Evolutionary conservation across 805 yeast species (phyloP), one percentile per base, ranked within the genome.

Genomic region (Tetrapisispora phaffii): DNA sequence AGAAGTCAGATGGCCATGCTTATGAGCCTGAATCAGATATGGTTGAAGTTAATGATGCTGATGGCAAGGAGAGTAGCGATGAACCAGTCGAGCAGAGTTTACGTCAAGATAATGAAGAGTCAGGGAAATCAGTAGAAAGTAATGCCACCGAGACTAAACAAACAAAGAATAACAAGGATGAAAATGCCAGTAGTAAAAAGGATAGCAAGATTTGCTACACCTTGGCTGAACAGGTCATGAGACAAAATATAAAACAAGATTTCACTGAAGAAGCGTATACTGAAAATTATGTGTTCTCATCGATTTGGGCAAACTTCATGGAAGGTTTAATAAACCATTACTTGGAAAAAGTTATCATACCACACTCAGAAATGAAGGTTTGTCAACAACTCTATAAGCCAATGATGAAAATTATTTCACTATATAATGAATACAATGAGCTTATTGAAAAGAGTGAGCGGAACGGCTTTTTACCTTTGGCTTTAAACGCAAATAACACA

Each of bases 221-320:
- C 1, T 46, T 63, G 34, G 56, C 58, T 10, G 67, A 63, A 44
- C 54, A 55, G 15, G 56, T 63, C 10, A 63, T 63, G 53, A 57
- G 58, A 42, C 59, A 60, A 39, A 63, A 63, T 44, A 59, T 63
- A 26, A 60, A 63, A 44, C 56, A 56, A 41, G 62, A 62, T 45
- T 62, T 59, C 42, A 56, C 51, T 7, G 65, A 62, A 44, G 33
- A 54, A 7, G 48, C 54, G 5, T 58, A 59, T 34, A 66, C 62
- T 41, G 65, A 61, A 45, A 61, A 64, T 40, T 59, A 61, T 42
- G 64, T 64, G 1, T 61, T 60, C 45, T 62, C 67, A 7, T 60
- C 67, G 3, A 61, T 62, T 13, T 64, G 68, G 68, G 67, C 68
- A 2, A 64, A 64, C 41, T 64, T 64, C 40, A 64, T 63, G 67